These are phyloP conservation scores for Paraleonurus japonicus DNA, from an alignment of 257 asterid genomes.

Conservation along the genomic window DNA sequence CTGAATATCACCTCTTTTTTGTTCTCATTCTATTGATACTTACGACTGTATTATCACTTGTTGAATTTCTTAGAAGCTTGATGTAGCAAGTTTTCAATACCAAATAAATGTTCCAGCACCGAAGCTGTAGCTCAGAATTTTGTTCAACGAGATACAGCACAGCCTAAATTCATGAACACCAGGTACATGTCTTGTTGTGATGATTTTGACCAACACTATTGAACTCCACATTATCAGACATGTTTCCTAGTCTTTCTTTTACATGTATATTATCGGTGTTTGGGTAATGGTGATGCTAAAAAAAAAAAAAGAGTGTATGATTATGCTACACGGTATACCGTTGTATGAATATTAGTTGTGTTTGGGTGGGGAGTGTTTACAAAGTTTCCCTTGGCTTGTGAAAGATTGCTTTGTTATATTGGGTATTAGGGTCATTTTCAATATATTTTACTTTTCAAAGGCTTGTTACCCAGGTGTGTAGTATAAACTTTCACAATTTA, in stretches of 20 bases:
- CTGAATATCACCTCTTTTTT: constrained; percentile 32
- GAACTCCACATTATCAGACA: background rate
- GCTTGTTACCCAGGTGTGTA: background rate
- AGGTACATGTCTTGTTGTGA: background rate
- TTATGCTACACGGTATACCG: background rate
- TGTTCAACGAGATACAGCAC: background rate
- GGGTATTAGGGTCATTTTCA: background rate
- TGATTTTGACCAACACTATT: background rate
- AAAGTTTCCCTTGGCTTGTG: background rate
- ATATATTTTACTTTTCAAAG: background rate
- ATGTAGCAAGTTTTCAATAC: background rate
- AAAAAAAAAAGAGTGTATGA: too few species aligned
- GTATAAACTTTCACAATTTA: background rate
- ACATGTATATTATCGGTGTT: background rate
- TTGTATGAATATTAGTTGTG: background rate
- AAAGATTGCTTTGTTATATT: background rate
- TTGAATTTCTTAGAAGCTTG: constrained; percentile 8
- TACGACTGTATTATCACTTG: constrained; percentile 11
- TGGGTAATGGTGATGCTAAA: background rate
- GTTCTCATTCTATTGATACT: background rate
- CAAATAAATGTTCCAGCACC: constrained; percentile 8
- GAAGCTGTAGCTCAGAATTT: constrained; percentile 10
- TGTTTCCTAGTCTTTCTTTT: background rate
- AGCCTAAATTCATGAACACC: background rate
- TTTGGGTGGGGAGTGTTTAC: background rate